Evolutionary conservation across 75 land plant genomes (phyloP).

Genomic region (Gnetum montanum): DNA sequence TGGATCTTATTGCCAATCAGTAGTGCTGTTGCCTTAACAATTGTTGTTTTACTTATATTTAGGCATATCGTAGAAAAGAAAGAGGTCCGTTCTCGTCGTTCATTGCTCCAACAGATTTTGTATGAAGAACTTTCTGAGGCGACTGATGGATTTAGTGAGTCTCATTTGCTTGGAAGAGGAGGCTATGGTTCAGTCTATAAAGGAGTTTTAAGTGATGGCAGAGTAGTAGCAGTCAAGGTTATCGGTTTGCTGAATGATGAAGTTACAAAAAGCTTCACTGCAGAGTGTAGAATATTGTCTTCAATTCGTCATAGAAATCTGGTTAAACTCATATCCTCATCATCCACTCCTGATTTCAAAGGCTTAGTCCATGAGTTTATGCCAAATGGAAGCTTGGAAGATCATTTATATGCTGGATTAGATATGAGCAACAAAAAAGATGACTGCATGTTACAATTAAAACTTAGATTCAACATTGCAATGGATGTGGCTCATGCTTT

Average conservation of each 20-base stretch:
- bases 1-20: background rate
- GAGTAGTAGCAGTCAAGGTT: constrained; percentile 11
- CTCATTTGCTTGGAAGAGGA: constrained; percentile 6
- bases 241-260: constrained; percentile 9
- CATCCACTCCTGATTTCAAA: constrained; percentile 7
- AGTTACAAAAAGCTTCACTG: constrained; percentile 2
- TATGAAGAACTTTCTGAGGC: constrained; percentile 11
- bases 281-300: constrained; percentile 7
- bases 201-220: constrained; percentile 13
- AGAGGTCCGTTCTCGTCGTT: background rate
- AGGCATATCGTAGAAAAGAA: background rate
- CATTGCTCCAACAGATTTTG: no score
- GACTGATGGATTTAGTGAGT: constrained; percentile 10
- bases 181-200: constrained; percentile 13
- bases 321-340: constrained; percentile 6
- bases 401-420: background rate
- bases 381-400: constrained; percentile 19
- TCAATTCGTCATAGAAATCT: constrained; percentile 17
- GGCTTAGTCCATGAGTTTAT: constrained; percentile 8
- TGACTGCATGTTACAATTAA: background rate
- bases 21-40: background rate
- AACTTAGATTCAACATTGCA: constrained; percentile 6
- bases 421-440: background rate
- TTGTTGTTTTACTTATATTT: constrained; percentile 3
- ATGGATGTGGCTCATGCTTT: constrained; percentile 10